Percentiles rank a stretch among this genome's conserved stretches.
These are phyloP conservation scores for Conticribra weissflogii DNA, from an alignment of 108 stramenopile genomes.

Conservation along the genomic window DNA sequence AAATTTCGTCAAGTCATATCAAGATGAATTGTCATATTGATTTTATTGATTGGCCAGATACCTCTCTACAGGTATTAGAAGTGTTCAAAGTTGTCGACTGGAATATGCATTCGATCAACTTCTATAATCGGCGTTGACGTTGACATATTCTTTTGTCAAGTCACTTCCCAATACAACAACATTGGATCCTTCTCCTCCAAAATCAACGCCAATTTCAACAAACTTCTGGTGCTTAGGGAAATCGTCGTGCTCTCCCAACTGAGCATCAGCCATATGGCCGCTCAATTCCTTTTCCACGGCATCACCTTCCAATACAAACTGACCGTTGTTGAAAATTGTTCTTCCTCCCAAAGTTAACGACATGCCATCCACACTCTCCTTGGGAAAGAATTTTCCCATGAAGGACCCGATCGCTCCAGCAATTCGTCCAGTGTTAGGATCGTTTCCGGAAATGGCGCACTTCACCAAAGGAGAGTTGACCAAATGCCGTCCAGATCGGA, in stretches of 20 bases:
- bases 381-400: constrained; percentile 86
- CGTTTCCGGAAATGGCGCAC: constrained; percentile 95
- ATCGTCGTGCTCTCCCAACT: constrained; percentile 71
- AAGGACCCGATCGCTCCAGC: constrained; percentile 93
- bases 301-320: constrained; percentile 92
- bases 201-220: constrained; percentile 89
- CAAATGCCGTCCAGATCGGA: constrained; percentile 90
- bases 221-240: constrained; percentile 91
- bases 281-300: constrained; percentile 89
- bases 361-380: constrained; percentile 61
- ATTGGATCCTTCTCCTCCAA: constrained; percentile 57
- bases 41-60: neutral
- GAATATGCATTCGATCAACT: constrained; percentile 63
- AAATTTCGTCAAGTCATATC: neutral
- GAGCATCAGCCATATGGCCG: constrained; percentile 88
- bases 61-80: neutral
- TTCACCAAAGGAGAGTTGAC: constrained; percentile 97
- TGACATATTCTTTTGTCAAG: constrained; percentile 94
- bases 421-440: constrained; percentile 99
- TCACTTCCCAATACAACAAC: constrained; percentile 91
- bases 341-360: constrained; percentile 87
- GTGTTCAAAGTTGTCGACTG: too few species aligned
- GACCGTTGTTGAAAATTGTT: constrained; percentile 87
- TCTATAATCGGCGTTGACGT: constrained; percentile 97
- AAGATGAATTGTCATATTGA: neutral